Percentiles rank a stretch among this genome's conserved stretches.
Conservation (phyloP, 2,329 filamentous ascomycete species). For the Diaporthe sp. region DNA sequence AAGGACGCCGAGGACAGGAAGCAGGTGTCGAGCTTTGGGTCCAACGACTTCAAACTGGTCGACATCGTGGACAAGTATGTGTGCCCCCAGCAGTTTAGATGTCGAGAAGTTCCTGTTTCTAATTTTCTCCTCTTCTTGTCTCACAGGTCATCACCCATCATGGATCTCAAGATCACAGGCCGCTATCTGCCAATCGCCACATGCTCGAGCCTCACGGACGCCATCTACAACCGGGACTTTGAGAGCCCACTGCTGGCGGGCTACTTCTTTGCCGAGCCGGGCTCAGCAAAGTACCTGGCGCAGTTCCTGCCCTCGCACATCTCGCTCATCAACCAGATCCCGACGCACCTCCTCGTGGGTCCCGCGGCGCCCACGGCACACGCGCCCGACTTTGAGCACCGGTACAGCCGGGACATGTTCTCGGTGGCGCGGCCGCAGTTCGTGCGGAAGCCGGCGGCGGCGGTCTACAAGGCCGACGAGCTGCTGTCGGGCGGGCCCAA, state of each 20-base stretch:
- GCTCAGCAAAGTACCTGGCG: constrained; percentile 68
- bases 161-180: constrained; percentile 47
- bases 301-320: constrained; percentile 67
- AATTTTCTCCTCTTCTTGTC: background rate
- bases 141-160: constrained; percentile 44
- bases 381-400: constrained; percentile 47
- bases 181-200: constrained; percentile 47
- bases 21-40: constrained; percentile 46
- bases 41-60: constrained; percentile 46
- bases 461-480: constrained; percentile 41
- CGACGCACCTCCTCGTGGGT: constrained; percentile 64
- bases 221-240: constrained; percentile 46
- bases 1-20: constrained; percentile 47
- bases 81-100: background rate
- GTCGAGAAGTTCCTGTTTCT: background rate
- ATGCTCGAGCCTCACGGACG: constrained; percentile 48
- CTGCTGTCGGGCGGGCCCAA: constrained; percentile 44
- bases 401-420: constrained; percentile 61
- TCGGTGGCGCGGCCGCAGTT: constrained; percentile 60
- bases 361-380: constrained; percentile 53
- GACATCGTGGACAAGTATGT: constrained; percentile 47
- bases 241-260: constrained; percentile 45
- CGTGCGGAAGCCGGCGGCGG: constrained; percentile 46
- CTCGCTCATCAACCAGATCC: constrained; percentile 71
- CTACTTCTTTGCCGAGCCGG: constrained; percentile 46